A percentile compares a stretch with the other conserved stretches of the same genome.
phyloP scores from a whole-genome alignment of 2,329 filamentous ascomycete species.

The Periconia sp. region DNA sequence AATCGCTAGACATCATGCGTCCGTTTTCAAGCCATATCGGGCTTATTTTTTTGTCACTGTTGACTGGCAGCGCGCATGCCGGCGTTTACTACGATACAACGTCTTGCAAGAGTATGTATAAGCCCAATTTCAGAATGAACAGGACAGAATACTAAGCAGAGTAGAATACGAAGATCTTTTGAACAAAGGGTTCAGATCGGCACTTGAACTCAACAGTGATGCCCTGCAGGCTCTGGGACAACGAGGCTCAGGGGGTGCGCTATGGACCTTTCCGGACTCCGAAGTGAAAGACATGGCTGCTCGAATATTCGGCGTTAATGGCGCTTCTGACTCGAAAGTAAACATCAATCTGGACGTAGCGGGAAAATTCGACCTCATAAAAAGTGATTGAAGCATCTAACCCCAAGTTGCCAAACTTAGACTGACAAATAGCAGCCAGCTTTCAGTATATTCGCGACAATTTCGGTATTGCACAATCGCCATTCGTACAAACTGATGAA shows the following conservation, averaged over 20 bases:
- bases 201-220: not conserved
- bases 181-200: not conserved
- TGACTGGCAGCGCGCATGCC: not conserved
- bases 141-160: not conserved
- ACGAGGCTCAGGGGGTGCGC: not conserved
- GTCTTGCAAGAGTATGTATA: not conserved
- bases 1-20: too few relatives aligned
- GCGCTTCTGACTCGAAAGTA: not conserved
- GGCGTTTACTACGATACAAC: not conserved
- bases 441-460: not conserved
- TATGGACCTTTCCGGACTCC: not conserved
- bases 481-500: not conserved
- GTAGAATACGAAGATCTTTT: not conserved
- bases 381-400: not conserved
- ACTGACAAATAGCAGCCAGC: not conserved
- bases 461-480: not conserved
- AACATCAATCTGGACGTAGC: too few relatives aligned
- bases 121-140: not conserved
- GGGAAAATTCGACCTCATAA: not conserved
- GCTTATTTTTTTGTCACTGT: too few relatives aligned
- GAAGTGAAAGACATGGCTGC: not conserved
- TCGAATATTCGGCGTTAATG: not conserved
- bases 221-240: not conserved
- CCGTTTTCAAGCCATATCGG: too few relatives aligned
- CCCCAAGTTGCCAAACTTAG: not conserved